Evolutionary conservation across 805 yeast species (phyloP).

Genomic region (Cyberlindnera bimundalis): DNA sequence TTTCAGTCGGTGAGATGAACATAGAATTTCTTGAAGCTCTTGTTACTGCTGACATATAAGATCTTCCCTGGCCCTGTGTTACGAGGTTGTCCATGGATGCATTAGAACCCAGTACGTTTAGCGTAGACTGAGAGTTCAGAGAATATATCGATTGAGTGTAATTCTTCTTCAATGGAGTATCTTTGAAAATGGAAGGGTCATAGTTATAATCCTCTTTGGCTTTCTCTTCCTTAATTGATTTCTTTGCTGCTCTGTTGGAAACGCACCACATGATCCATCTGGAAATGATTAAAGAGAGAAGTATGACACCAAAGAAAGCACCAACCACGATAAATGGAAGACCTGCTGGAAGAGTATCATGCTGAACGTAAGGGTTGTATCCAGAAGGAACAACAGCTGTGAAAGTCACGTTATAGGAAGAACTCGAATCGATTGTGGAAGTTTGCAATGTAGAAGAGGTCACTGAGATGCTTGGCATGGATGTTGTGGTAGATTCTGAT

Average conservation of each 20-base stretch:
- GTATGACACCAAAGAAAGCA: constrained; percentile 51
- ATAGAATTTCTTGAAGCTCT: constrained; percentile 39
- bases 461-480: constrained; percentile 7
- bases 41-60: constrained; percentile 24
- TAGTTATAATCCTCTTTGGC: constrained; percentile 18
- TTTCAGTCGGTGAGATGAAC: constrained; percentile 51
- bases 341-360: constrained; percentile 53
- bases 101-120: constrained; percentile 23
- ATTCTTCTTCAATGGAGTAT: constrained; percentile 17
- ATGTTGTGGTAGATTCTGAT: neutral
- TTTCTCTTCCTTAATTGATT: constrained; percentile 3
- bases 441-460: constrained; percentile 13
- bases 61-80: constrained; percentile 21
- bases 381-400: constrained; percentile 25
- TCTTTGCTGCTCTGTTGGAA: constrained; percentile 29
- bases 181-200: constrained; percentile 22
- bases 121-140: constrained; percentile 29
- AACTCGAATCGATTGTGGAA: too few species aligned
- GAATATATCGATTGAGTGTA: constrained; percentile 30
- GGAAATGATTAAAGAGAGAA: constrained; percentile 25
- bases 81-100: constrained; percentile 19
- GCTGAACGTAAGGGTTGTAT: constrained; percentile 53
- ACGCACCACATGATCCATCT: constrained; percentile 24
- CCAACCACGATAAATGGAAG: constrained; percentile 81
- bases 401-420: constrained; percentile 20